Evolutionary conservation across 768 basidiomycete species (phyloP).

Genomic region (Chalciporus chontae): DNA sequence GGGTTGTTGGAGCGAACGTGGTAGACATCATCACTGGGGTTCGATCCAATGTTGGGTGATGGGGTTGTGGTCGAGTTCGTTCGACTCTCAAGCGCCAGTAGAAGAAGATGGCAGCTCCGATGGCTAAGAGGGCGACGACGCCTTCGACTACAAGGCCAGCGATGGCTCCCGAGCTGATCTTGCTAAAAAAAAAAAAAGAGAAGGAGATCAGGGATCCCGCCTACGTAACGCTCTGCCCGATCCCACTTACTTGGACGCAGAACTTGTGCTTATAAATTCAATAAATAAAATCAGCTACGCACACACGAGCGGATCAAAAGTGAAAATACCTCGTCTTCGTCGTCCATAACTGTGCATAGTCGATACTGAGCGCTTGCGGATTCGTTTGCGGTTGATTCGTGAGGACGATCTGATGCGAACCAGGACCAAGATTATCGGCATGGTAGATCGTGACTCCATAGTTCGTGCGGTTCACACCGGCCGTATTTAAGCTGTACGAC

Average conservation of each 20-base stretch:
- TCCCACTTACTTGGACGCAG: too few relatives aligned
- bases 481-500: slow-evolving; percentile 10
- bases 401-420: slow-evolving; percentile 34
- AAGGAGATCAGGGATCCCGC: too few relatives aligned
- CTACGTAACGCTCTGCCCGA: too few relatives aligned
- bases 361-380: slow-evolving; percentile 27
- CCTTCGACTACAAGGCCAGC: slow-evolving; percentile 20
- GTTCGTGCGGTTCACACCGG: slow-evolving; percentile 12
- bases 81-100: slow-evolving; percentile 19
- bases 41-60: slow-evolving; percentile 1
- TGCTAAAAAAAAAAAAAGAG: too few relatives aligned
- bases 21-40: neutral
- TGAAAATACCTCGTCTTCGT: neutral
- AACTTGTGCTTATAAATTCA: too few relatives aligned
- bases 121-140: slow-evolving; percentile 12
- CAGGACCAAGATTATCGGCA: slow-evolving; percentile 36
- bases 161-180: slow-evolving; percentile 20
- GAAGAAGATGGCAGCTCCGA: slow-evolving; percentile 15
- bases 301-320: neutral
- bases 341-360: slow-evolving; percentile 30
- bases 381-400: slow-evolving; percentile 26
- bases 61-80: neutral
- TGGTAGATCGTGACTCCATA: slow-evolving; percentile 32
- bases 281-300: too few relatives aligned
- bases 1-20: too few relatives aligned